phyloP scores from a whole-genome alignment of 2,329 filamentous ascomycete species.

The Fonsecaea pedrosoi region DNA sequence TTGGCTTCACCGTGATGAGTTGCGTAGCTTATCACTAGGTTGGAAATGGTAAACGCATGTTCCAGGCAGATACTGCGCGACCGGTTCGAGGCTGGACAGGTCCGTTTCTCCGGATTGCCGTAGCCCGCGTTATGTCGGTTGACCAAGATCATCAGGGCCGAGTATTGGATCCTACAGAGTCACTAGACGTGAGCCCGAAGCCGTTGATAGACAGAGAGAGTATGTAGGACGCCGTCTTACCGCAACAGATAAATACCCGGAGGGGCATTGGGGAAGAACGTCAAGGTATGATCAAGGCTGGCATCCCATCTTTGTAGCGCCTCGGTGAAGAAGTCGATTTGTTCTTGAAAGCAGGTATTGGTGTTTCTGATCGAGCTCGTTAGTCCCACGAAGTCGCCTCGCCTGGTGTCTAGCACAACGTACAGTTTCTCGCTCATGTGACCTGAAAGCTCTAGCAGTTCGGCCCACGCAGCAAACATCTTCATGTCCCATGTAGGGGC shows the following conservation, averaged over 20 bases:
- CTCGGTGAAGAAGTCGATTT: constrained; percentile 14
- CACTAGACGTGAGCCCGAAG: not conserved
- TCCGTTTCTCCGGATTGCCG: constrained; percentile 4
- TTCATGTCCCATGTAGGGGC: constrained; percentile 16
- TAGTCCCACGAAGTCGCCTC: not conserved
- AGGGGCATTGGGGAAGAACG: constrained; percentile 9
- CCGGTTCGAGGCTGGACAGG: not conserved
- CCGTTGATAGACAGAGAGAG: not conserved
- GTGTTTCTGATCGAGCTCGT: constrained; percentile 7
- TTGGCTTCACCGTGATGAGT: constrained; percentile 14
- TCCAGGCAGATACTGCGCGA: constrained; percentile 15
- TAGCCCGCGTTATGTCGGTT: constrained; percentile 19
- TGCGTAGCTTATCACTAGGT: constrained; percentile 8
- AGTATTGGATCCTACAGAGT: constrained; percentile 14
- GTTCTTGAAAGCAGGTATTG: constrained; percentile 22
- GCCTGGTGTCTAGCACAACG: not conserved
- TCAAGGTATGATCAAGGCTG: constrained; percentile 12
- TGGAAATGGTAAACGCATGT: constrained; percentile 15
- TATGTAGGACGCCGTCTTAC: not conserved
- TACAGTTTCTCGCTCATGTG: constrained; percentile 23
- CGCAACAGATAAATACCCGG: constrained; percentile 15
- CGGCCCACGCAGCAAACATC: constrained; percentile 20
- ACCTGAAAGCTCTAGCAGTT: constrained; percentile 19
- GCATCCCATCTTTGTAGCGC: constrained; percentile 20
- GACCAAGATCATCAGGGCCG: constrained; percentile 8